Conservation (phyloP, 495 filamentous ascomycete species). For the Lophiotrema nucula region DNA sequence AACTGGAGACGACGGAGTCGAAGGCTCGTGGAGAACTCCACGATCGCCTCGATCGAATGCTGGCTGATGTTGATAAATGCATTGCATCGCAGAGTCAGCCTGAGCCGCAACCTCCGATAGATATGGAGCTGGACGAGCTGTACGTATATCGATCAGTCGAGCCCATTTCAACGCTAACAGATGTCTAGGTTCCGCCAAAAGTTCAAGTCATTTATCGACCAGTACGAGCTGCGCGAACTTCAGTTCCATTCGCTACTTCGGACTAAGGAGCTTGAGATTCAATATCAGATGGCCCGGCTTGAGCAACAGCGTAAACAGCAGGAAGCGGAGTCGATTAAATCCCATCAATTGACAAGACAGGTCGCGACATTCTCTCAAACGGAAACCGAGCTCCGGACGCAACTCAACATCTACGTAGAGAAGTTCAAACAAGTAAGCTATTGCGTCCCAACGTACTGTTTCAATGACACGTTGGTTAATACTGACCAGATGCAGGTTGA, state of each 20-base stretch:
- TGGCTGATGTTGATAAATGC: constrained; percentile 77
- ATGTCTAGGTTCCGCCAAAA: constrained; percentile 72
- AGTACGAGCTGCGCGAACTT: constrained; percentile 90
- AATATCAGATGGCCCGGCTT: constrained; percentile 78
- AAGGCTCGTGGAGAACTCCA: constrained; percentile 80
- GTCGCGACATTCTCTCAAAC: constrained; percentile 96
- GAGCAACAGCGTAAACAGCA: constrained; percentile 86
- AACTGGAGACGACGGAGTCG: constrained; percentile 77
- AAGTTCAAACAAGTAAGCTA: constrained; percentile 96
- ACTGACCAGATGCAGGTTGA: constrained; percentile 69
- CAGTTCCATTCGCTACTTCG: constrained; percentile 87
- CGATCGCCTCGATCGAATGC: constrained; percentile 70
- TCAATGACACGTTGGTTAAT: constrained; percentile 28
- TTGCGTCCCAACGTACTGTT: constrained; percentile 16
- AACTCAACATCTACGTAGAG: constrained; percentile 97
- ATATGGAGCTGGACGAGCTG: constrained; percentile 85
- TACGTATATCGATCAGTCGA: constrained; percentile 45
- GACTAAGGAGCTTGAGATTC: constrained; percentile 94
- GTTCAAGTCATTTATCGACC: constrained; percentile 90
- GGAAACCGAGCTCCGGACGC: constrained; percentile 86
- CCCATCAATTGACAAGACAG: constrained; percentile 80
- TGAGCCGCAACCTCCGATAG: constrained; percentile 45
- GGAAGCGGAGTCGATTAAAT: constrained; percentile 73
- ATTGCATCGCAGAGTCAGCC: constrained; percentile 59
- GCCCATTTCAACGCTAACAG: neutral